phyloP scores from a whole-genome alignment of 176 grass and related monocot species.

The Chloris gayana region DNA sequence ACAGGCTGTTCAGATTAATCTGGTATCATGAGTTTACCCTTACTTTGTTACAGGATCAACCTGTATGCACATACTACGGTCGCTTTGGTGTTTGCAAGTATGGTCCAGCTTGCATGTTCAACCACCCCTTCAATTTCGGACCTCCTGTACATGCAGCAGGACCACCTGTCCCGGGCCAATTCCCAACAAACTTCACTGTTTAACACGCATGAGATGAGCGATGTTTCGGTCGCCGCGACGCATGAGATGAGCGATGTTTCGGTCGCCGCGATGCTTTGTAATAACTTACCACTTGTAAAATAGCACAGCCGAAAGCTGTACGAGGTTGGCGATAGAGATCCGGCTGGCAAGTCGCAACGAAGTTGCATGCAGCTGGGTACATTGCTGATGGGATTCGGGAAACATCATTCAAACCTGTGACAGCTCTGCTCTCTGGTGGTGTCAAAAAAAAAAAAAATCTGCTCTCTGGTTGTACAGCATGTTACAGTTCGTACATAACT shows the following conservation, averaged over 20 bases:
- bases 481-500: constrained; percentile 30
- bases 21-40: neutral
- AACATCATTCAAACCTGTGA: constrained; percentile 10
- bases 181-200: constrained; percentile 38
- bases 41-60: constrained; percentile 63
- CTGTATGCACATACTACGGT: constrained; percentile 72
- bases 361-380: constrained; percentile 55
- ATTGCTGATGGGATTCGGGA: constrained; percentile 20
- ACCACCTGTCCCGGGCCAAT: constrained; percentile 49
- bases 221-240: constrained; percentile 32
- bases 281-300: constrained; percentile 58
- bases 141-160: constrained; percentile 47
- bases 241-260: constrained; percentile 38
- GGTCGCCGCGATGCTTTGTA: constrained; percentile 33
- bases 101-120: constrained; percentile 72
- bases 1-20: neutral
- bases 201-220: constrained; percentile 37
- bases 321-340: constrained; percentile 23
- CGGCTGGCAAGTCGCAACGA: constrained; percentile 43
- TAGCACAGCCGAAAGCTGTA: constrained; percentile 41
- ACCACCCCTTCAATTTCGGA: constrained; percentile 74
- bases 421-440: constrained; percentile 6
- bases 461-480: constrained; percentile 39
- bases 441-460: too few relatives aligned
- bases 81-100: constrained; percentile 77